Conservation (phyloP, 208 protist species). For the Entamoeba histolytica region DNA sequence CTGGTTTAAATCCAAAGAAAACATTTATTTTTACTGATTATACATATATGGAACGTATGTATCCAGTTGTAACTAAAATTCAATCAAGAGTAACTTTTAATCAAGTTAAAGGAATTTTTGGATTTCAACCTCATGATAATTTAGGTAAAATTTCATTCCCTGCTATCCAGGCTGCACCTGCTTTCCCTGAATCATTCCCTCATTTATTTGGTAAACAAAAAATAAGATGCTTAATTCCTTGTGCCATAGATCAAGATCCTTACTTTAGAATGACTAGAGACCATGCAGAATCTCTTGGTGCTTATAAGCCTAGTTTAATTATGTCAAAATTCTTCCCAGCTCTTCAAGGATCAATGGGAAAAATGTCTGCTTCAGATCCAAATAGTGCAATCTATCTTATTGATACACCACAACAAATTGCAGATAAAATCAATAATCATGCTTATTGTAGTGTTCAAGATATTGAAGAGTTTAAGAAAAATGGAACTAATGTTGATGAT, state of each 20-base stretch:
- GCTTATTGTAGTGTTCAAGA: conserved; percentile 68
- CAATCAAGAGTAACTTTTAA: conserved; percentile 62
- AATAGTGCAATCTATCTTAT: conserved; percentile 77
- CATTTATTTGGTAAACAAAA: conserved; percentile 49
- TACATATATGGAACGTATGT: conserved; percentile 75
- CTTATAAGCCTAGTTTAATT: conserved; percentile 67
- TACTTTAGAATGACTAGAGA: conserved; percentile 91
- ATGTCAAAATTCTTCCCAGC: conserved; percentile 89
- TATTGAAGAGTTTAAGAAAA: conserved; percentile 55
- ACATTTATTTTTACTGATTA: conserved; percentile 97
- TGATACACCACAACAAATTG: conserved; percentile 71
- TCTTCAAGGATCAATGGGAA: conserved; percentile 66
- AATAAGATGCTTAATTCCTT: conserved; percentile 79
- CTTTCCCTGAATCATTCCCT: conserved; percentile 69
- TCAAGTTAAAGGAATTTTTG: conserved; percentile 62
- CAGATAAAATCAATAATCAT: conserved; percentile 54
- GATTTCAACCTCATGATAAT: conserved; percentile 59
- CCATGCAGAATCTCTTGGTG: conserved; percentile 60
- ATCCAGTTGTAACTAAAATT: conserved; percentile 66
- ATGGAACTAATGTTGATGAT: conserved; percentile 45
- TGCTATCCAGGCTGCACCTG: conserved; percentile 75
- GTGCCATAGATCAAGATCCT: conserved; percentile 78
- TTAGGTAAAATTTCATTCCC: conserved; percentile 68
- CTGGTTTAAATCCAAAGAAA: conserved; percentile 77
- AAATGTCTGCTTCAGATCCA: conserved; percentile 78